These are phyloP conservation scores for Alternaria viburni DNA, from an alignment of 2,329 filamentous ascomycete genomes.

Conservation along the genomic window DNA sequence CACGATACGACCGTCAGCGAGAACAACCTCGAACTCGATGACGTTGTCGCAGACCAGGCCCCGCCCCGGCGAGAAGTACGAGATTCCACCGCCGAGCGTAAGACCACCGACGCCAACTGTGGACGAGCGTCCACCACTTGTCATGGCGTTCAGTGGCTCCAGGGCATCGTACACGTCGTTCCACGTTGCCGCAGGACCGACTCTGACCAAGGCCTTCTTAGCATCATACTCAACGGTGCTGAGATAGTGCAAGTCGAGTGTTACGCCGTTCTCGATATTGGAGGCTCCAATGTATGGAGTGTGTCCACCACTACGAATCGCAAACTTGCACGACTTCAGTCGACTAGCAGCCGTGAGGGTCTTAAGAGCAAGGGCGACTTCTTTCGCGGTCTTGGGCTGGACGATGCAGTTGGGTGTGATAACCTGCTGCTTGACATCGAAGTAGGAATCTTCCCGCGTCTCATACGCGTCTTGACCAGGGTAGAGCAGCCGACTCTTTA, in stretches of 20 bases:
- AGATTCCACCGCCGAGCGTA: conserved; percentile 37
- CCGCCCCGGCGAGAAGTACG: conserved; percentile 34
- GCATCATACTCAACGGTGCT: conserved; percentile 24
- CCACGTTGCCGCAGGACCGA: conserved; percentile 37
- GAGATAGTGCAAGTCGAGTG: conserved; percentile 32
- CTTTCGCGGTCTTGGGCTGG: conserved; percentile 21
- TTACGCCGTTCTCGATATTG: conserved; percentile 38
- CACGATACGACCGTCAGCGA: conserved; percentile 37
- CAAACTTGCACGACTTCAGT: conserved; percentile 23
- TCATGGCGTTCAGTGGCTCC: conserved; percentile 27
- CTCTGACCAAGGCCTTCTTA: conserved; percentile 19
- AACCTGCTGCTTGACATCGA: conserved; percentile 27
- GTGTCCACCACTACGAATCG: conserved; percentile 35
- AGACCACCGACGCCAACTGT: conserved; percentile 36
- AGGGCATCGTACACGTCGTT: conserved; percentile 31
- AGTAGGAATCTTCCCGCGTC: conserved; percentile 25
- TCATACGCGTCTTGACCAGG: conserved; percentile 21
- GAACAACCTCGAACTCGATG: conserved; percentile 41
- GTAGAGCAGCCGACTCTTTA: conserved; percentile 17
- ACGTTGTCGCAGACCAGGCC: conserved; percentile 43
- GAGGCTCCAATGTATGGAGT: conserved; percentile 32
- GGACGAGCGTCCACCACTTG: conserved; percentile 32
- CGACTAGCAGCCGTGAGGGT: conserved; percentile 10
- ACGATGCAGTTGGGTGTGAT: conserved; percentile 33
- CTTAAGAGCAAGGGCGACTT: conserved; percentile 27